Base-by-base conservation (phyloP, 257 asterid species). In the Oldenlandia corymbosa region DNA sequence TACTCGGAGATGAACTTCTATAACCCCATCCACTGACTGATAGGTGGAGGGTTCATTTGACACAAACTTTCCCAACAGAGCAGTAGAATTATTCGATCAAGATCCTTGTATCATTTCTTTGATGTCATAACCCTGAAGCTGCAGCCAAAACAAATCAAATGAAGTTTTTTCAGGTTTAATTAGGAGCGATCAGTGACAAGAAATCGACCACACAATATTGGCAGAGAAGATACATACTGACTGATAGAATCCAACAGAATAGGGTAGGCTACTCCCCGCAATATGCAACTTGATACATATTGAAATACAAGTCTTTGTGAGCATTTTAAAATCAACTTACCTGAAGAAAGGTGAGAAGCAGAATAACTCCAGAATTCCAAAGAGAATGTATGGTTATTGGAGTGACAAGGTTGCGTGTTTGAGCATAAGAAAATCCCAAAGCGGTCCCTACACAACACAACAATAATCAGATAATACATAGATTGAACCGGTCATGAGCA, bases 81-180 rank as follows among this genome's bases (percentile, higher is more conserved):
- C n/a, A n/a, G n/a, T n/a, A 43, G 37, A 43, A 18, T 5, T 20
- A 11, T 26, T 26, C 47, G 21, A 72, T 88, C 80, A 86, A 47
- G 76, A 71, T 24, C 80, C 84, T 76, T 89, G 88, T 66, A 92
- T 64, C 74, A 92, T 36, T 77, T 92, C 97, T 79, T 66, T 92
- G 86, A 89, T 89, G 75, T 89, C 87, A 67, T 89, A 87, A 26
- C 99, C 99, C 81, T 84, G 97, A 26, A 89, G 80, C 97, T 92
- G 63, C 76, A n/a, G 70, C 21, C 70, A 23, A 23, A 73, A 62
- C 42, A 57, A 59, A n/a, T 27, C 21, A 11, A 47, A 52, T 17
- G 4, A 52, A 51, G 18, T 11, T 31, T 1, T 17, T 30, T 55
- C 26, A 55, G n/a, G n/a, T n/a, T 9, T 30, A 20, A n/a, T n/a